Evolutionary conservation across 2,329 filamentous ascomycete species (phyloP).

Genomic region (Lasiodiplodia sp.): DNA sequence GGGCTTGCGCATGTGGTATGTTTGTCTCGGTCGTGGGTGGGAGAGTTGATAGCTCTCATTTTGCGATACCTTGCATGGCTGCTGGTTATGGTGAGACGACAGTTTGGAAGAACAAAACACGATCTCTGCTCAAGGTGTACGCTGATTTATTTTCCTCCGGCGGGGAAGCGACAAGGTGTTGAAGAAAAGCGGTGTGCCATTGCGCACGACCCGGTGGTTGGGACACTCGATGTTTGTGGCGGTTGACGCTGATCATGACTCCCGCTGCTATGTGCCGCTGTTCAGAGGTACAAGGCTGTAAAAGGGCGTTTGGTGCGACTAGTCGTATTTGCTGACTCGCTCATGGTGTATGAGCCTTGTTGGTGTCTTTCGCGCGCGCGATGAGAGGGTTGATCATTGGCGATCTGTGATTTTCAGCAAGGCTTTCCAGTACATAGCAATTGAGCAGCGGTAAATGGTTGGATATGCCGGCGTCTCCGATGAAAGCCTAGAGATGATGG

Average conservation of each 20-base stretch:
- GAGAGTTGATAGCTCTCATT: background rate
- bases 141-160: too few relatives aligned
- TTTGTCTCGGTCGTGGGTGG: background rate
- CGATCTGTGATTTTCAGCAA: background rate
- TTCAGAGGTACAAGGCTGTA: background rate
- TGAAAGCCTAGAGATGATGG: background rate
- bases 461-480: background rate
- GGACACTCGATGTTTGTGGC: background rate
- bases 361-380: background rate
- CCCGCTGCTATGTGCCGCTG: background rate
- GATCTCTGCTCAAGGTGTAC: too few relatives aligned
- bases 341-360: background rate
- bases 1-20: background rate
- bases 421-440: background rate
- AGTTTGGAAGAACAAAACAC: too few relatives aligned
- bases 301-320: background rate
- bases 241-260: background rate
- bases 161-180: background rate
- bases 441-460: background rate
- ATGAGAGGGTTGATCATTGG: background rate
- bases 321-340: background rate
- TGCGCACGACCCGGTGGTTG: background rate
- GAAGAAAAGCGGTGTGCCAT: constrained; percentile 17
- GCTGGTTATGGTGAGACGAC: background rate
- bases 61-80: background rate